These are phyloP conservation scores for Trypanosomatidae sp. DNA, from an alignment of 208 protist genomes.

Conservation along the genomic window DNA sequence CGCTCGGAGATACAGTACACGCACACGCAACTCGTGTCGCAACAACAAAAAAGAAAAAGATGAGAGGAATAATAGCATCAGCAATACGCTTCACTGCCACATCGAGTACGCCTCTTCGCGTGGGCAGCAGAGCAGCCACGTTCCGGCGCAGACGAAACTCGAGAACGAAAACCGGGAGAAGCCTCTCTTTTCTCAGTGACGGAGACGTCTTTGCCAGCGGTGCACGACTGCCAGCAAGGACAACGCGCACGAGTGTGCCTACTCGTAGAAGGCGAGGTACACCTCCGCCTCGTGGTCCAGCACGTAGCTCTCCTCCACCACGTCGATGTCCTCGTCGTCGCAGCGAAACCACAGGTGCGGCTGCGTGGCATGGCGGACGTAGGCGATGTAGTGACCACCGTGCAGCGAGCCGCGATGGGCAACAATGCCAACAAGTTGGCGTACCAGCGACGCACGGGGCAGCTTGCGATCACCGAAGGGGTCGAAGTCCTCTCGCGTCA, in stretches of 20 bases:
- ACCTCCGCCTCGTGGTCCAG: conserved; percentile 55
- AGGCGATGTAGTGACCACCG: conserved; percentile 88
- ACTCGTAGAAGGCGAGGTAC: conserved; percentile 89
- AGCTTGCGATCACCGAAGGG: conserved; percentile 28
- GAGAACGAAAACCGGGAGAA: no score
- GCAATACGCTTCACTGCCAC: no score
- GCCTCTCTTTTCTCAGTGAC: no score
- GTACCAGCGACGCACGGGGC: conserved; percentile 37
- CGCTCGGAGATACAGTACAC: no score
- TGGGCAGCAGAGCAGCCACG: no score
- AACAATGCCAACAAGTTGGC: conserved; percentile 77
- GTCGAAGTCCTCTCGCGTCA: conserved; percentile 27
- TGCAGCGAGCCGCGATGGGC: conserved; percentile 81
- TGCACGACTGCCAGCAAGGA: no score
- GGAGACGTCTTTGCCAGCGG: background rate
- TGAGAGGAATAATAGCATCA: no score
- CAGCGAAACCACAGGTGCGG: conserved; percentile 83
- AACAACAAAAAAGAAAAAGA: no score
- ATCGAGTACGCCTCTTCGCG: no score
- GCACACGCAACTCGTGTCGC: no score
- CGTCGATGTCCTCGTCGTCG: conserved; percentile 80
- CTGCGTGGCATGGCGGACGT: conserved; percentile 52
- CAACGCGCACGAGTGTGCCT: background rate
- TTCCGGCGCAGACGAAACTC: no score
- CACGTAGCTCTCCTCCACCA: conserved; percentile 65